Evolutionary conservation across 129 eudicot species (phyloP), one percentile per base, ranked within the genome.

Genomic region (Escallonia herrerae): DNA sequence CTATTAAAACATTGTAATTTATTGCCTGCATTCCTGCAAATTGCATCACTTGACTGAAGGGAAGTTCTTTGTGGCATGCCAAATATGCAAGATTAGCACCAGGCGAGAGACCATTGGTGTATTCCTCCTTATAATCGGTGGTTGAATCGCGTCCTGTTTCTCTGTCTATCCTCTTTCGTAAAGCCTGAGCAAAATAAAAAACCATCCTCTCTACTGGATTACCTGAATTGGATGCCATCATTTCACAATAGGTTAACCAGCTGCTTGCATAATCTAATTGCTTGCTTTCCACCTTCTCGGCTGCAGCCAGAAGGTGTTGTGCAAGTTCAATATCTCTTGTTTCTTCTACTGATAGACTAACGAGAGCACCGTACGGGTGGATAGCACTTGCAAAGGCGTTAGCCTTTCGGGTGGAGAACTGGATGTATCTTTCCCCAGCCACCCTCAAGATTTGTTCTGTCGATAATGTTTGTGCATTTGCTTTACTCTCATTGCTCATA

Each of bases 371-470:
- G 7, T 88, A 82, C 10, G 95, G 91, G 15, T 81, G 80, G 43
- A 66, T 65, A 37, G 75, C 69, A 76, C 55, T 81, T 2, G 82
- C 71, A 50, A 76, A 65, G 10, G 81, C 82, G 48, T 81, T 67
- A 6, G 56, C 51, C 42, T 15, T 71, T 51, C 72, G 73, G 42
- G 75, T 65, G 3, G 91, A 84, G 56, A 81, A 87, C 15, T 70
- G 78, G 49, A 87, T 82, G 70, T 68, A 84, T 59, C 79, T 79
- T 53, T 84, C 89, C 42, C 86, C 91, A 4, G 91, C 89, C 46
- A 82, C 12, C 66, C 79, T 76, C 43, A 82, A 46, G 6, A 88
- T 80, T 13, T 88, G 84, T 50, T 69, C 86, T n/a, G 80, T 75
- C 4, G 86, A 82, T 15, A 79, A 58, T n/a, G 2, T 42, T 53